Evolutionary conservation across 129 eudicot species (phyloP), one percentile per base, ranked within the genome.

Genomic region (Pseudognaphalium luteoalbum): DNA sequence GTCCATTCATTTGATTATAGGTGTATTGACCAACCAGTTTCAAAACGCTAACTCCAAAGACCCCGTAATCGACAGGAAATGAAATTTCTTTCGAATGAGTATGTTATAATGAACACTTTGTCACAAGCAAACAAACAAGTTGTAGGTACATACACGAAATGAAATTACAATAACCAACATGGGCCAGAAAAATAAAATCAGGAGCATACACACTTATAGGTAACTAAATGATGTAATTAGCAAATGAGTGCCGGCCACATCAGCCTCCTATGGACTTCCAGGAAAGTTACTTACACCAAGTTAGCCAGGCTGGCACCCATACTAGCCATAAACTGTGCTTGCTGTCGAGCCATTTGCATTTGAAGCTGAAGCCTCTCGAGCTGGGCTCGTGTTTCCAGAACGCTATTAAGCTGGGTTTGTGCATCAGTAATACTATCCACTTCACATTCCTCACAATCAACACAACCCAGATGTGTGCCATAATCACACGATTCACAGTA

Each of bases 401-500:
- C 63, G 7, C 47, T 37, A 16, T 65, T 32, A 37, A 76, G 80
- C 32, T 75, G 82, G 74, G 50, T 37, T 68, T 84, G 82, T 37
- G 70, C 59, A 67, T 80, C 84, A 9, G 29, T 44, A 42, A 35
- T 21, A 5, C 65, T 60, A 33, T 80, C 71, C 10, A 1, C 73
- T n/a, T 59, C 81, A 47, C 80, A 47, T 64, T 56, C 84, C 44
- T 80, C 87, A 7, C 85, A 71, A 72, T 76, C 77, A 47, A 86
- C 85, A 76, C 97, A 91, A 16, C 84, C 85, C 79, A 88, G 52
- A 86, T 91, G 97, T 28, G 88, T 85, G n/a, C 83, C 89, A 62
- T 75, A 91, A 76, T 86, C 83, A 64, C 94, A 91, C 22, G 85
- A 76, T 51, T 77, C 78, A 65, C 97, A 88, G 33, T 70, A 83